These are phyloP conservation scores for Breynia disticha DNA, from an alignment of 441 rosid genomes.

Conservation along the genomic window DNA sequence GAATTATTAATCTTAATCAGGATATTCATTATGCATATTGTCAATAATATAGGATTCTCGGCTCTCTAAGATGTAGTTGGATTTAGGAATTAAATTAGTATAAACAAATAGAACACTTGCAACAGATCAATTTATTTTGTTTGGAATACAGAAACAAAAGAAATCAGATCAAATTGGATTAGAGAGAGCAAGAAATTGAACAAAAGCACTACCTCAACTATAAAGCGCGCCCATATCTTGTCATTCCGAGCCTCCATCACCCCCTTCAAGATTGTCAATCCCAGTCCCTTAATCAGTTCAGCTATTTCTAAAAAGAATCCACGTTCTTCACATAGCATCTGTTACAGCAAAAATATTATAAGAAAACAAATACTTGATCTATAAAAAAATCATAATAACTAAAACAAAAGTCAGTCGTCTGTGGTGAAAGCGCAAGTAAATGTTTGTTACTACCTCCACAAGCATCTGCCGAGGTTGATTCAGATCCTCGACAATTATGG, in stretches of 20 bases:
- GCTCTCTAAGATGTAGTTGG: too few species aligned
- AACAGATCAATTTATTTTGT: too few species aligned
- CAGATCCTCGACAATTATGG: constrained; percentile 89
- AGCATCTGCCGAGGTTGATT: constrained; percentile 80
- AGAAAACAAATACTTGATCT: too few species aligned
- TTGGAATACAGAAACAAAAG: neutral
- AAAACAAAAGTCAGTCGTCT: constrained; percentile 9
- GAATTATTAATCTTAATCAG: too few species aligned
- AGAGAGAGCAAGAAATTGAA: too few species aligned
- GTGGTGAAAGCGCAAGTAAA: neutral
- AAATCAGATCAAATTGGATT: too few species aligned
- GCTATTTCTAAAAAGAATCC: constrained; percentile 93
- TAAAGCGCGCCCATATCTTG: constrained; percentile 86
- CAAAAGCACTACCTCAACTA: constrained; percentile 96
- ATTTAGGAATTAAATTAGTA: too few species aligned
- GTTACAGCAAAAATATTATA: constrained; percentile 4
- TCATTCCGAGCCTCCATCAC: constrained; percentile 67
- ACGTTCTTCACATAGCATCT: constrained; percentile 91
- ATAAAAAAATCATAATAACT: neutral
- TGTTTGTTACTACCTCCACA: constrained; percentile 55
- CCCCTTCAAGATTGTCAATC: constrained; percentile 88
- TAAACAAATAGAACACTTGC: too few species aligned
- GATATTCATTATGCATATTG: too few species aligned
- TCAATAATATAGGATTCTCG: too few species aligned
- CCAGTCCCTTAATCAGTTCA: constrained; percentile 74